phyloP scores from a whole-genome alignment of 441 rosid genomes.

The Euphorbia celastroides region DNA sequence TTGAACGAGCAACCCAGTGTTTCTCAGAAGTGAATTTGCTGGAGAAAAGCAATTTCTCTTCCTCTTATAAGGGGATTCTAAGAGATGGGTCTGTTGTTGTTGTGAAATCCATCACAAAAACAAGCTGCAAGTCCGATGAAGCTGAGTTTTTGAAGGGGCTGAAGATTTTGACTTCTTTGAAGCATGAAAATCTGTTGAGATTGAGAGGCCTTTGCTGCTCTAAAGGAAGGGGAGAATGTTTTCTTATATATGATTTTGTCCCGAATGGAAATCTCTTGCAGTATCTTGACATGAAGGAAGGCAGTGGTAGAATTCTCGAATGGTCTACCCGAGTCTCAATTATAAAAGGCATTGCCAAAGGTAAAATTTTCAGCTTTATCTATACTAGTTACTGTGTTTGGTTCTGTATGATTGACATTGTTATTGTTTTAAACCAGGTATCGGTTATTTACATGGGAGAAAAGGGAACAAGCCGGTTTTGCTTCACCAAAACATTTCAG shows the following conservation, averaged over 20 bases:
- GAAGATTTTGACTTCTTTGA: constrained; percentile 63
- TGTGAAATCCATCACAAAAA: constrained; percentile 61
- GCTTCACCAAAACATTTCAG: constrained; percentile 82
- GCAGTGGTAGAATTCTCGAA: constrained; percentile 53
- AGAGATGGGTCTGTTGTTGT: constrained; percentile 77
- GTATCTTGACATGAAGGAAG: constrained; percentile 64
- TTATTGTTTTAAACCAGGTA: constrained; percentile 41
- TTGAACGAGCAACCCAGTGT: constrained; percentile 86
- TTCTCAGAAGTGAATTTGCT: constrained; percentile 71
- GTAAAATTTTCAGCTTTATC: constrained; percentile 14
- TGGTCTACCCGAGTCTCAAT: constrained; percentile 78
- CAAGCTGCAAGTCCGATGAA: constrained; percentile 86
- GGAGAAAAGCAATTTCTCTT: constrained; percentile 64
- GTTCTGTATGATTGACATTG: constrained; percentile 2
- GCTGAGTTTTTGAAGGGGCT: constrained; percentile 77
- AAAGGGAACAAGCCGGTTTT: constrained; percentile 54
- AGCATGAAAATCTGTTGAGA: constrained; percentile 69
- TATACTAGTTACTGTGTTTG: background rate
- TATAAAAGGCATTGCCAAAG: constrained; percentile 80
- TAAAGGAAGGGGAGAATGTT: constrained; percentile 86
- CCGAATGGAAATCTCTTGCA: constrained; percentile 68
- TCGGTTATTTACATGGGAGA: constrained; percentile 58
- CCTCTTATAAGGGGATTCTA: constrained; percentile 67
- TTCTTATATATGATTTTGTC: constrained; percentile 73
- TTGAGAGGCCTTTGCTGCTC: constrained; percentile 96